Evolutionary conservation across 2,329 filamentous ascomycete genomes (phyloP), one percentile per base, ranked within the genome.

Genomic region (Trichophyton rubrum): DNA sequence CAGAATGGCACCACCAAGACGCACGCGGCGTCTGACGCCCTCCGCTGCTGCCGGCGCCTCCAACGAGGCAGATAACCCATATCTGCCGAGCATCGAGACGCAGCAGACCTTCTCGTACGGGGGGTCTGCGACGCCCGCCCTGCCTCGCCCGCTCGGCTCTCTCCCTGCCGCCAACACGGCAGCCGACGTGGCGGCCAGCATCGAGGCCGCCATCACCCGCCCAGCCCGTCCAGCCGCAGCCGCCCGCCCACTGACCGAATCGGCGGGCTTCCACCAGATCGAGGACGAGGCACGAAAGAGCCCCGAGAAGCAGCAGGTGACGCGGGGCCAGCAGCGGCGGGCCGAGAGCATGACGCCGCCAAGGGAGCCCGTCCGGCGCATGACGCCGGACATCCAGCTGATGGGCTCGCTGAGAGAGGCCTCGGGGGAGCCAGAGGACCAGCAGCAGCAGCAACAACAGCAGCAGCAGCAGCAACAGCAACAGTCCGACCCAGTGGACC

Each of bases 51-150:
- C 57, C 53, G 33, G 30, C 20, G 20, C 38, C 40, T 27, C 55
- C 22, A 38, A 59, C 15, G 17, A 58, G 49, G 63, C 65, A 38
- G 66, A 64, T 56, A 73, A 68, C 62, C 68, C 69, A 47, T 63
- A 61, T 58, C 65, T 76, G 38, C 74, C 74, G 5, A 68, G 70
- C 57, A 66, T 76, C 56, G 71, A 73, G 45, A 71, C 70, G 24
- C 71, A 72, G 59, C 70, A 71, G 53, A 75, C 74, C 1, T 75
- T 72, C 60, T 72, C 72, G 13, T 76, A 76, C 67, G 74, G 27
- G 7, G 27, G 74, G 30, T 71, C 73, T 6, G 69, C 69, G 22
- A 70, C 70, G 11, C 68, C 72, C 15, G 65, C 68, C 24, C 65
- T 76, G 20, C 73, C 74, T 8, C 68, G 68, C 53, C 68, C 69